These are phyloP conservation scores for Zymoseptoria tritici DNA, from an alignment of 2,329 filamentous ascomycete species.

Conservation along the genomic window DNA sequence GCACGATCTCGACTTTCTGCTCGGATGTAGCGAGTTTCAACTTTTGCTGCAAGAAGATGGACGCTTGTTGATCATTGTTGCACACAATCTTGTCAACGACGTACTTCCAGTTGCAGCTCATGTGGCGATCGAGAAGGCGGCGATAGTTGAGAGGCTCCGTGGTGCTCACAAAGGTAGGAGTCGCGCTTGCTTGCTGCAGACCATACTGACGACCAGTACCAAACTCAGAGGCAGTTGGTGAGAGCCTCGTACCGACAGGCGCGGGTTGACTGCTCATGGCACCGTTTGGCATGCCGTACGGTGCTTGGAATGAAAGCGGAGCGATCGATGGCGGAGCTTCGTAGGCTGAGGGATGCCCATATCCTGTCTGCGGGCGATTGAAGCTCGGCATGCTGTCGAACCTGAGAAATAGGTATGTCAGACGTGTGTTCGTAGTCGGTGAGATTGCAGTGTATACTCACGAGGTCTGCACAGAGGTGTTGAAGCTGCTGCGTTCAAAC, in stretches of 20 bases:
- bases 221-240: constrained; percentile 42
- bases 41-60: constrained; percentile 97
- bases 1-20: constrained; percentile 95
- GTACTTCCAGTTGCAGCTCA: constrained; percentile 98
- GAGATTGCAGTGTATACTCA: constrained; percentile 5
- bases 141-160: constrained; percentile 95
- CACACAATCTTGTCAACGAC: constrained; percentile 99
- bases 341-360: constrained; percentile 9
- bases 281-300: constrained; percentile 12
- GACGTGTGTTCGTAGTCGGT: neutral
- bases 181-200: constrained; percentile 6
- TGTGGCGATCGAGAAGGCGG: constrained; percentile 85
- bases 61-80: constrained; percentile 98
- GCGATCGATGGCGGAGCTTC: constrained; percentile 22
- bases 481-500: constrained; percentile 15
- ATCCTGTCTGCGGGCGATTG: constrained; percentile 7
- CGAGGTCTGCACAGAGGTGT: constrained; percentile 8
- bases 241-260: constrained; percentile 36
- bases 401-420: constrained; percentile 8
- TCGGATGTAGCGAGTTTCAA: constrained; percentile 92
- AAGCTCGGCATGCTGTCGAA: constrained; percentile 12
- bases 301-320: constrained; percentile 19
- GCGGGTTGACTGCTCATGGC: constrained; percentile 12
- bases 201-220: constrained; percentile 34
- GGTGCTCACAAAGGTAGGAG: constrained; percentile 61